Percentiles rank a stretch among this genome's conserved stretches.
phyloP scores from a whole-genome alignment of 495 filamentous ascomycete genomes.

The Penicillium maclennaniae region DNA sequence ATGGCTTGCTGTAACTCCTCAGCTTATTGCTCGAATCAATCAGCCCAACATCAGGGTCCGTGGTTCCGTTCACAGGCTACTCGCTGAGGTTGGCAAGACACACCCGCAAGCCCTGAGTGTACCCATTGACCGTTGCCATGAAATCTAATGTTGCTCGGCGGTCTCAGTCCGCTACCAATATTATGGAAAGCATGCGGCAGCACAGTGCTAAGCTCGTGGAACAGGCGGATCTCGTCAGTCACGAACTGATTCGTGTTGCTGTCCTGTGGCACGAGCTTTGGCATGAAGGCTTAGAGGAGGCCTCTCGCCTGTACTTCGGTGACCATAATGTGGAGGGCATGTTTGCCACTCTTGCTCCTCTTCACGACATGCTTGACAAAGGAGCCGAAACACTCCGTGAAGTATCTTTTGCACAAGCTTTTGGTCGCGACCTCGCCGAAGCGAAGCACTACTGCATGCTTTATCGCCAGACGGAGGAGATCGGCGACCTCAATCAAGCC shows the following conservation, averaged over 20 bases:
- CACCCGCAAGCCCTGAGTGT: slow-evolving; percentile 99
- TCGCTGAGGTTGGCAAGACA: slow-evolving; percentile 85
- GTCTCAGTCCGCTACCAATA: slow-evolving; percentile 76
- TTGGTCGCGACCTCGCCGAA: slow-evolving; percentile 90
- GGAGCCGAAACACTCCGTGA: slow-evolving; percentile 91
- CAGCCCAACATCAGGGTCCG: slow-evolving; percentile 85
- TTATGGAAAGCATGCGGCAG: slow-evolving; percentile 97
- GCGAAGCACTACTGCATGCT: slow-evolving; percentile 92
- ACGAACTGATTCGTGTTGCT: slow-evolving; percentile 92
- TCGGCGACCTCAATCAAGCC: slow-evolving; percentile 91
- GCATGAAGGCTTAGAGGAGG: slow-evolving; percentile 99
- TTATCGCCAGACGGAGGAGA: slow-evolving; percentile 80
- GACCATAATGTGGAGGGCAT: slow-evolving; percentile 96
- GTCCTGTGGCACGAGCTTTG: slow-evolving; percentile 98
- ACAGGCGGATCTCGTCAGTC: slow-evolving; percentile 89
- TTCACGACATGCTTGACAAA: slow-evolving; percentile 85
- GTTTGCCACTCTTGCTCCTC: slow-evolving; percentile 83
- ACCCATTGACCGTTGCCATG: slow-evolving; percentile 97
- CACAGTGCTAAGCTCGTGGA: slow-evolving; percentile 93
- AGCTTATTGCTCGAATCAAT: slow-evolving; percentile 95
- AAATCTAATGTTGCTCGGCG: slow-evolving; percentile 82
- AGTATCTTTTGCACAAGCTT: slow-evolving; percentile 96
- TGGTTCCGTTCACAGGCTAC: slow-evolving; percentile 81
- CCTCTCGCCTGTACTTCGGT: slow-evolving; percentile 86
- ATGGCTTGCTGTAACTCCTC: slow-evolving; percentile 96